Percentiles rank a stretch among this genome's conserved stretches.
phyloP scores from a whole-genome alignment of 306 rosid species.

The Castanopsis chinensis region DNA sequence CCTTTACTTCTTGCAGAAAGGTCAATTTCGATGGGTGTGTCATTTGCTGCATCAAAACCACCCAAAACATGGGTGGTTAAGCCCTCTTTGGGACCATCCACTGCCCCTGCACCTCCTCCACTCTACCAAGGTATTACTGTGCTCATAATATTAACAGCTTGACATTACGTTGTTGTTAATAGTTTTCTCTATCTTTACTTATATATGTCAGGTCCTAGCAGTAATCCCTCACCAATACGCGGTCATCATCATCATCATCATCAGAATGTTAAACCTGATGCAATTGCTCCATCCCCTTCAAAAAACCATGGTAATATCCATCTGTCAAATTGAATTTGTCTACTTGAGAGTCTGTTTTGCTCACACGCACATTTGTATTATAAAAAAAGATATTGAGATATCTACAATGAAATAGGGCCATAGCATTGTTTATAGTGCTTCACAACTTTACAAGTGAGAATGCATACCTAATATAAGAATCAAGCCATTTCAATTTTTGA shows the following conservation, averaged over 20 bases:
- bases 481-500: neutral
- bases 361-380: neutral
- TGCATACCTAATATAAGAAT: neutral
- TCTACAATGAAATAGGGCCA: neutral
- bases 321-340: slow-evolving; percentile 10
- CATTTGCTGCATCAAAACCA: slow-evolving; percentile 43
- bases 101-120: slow-evolving; percentile 63
- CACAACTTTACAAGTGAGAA: neutral
- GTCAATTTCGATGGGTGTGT: slow-evolving; percentile 39
- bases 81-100: slow-evolving; percentile 36
- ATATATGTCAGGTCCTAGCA: slow-evolving; percentile 45
- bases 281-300: slow-evolving; percentile 61
- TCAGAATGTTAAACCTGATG: slow-evolving; percentile 40
- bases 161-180: slow-evolving; percentile 2
- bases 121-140: slow-evolving; percentile 41
- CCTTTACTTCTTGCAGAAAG: slow-evolving; percentile 49
- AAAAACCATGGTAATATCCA: slow-evolving; percentile 56
- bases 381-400: neutral
- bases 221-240: slow-evolving; percentile 29
- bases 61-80: slow-evolving; percentile 32
- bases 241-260: slow-evolving; percentile 26
- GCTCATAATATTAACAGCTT: slow-evolving; percentile 2
- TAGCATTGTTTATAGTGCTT: neutral
- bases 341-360: neutral
- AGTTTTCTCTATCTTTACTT: slow-evolving; percentile 19